Conservation (phyloP, 305 asterid species). For the Coffea humblotiana region DNA sequence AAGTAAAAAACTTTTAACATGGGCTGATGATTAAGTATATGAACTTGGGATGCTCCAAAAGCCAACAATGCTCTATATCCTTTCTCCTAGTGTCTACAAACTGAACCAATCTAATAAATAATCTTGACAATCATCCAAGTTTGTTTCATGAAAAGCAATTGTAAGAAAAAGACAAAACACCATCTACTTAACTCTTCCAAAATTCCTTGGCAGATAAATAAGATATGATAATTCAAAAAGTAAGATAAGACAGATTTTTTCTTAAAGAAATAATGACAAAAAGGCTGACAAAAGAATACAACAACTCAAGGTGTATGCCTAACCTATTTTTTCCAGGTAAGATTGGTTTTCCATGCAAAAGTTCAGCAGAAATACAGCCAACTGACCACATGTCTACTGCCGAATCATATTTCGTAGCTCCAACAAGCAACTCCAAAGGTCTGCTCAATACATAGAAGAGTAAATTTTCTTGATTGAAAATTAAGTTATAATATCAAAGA, state of each 20-base stretch:
- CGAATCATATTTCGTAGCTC: conserved; percentile 96
- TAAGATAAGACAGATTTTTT: too few relatives aligned
- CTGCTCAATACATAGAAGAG: conserved; percentile 33
- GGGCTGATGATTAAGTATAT: not conserved
- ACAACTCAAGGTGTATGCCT: conserved; percentile 21
- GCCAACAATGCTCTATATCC: not conserved
- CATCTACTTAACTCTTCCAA: too few relatives aligned
- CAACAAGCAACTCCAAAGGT: conserved; percentile 96
- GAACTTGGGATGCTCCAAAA: not conserved
- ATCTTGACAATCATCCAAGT: not conserved
- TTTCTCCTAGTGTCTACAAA: not conserved
- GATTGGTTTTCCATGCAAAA: conserved; percentile 81
- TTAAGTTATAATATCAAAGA: not conserved
- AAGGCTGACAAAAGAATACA: not conserved
- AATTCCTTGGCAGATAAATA: too few relatives aligned
- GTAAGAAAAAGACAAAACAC: too few relatives aligned
- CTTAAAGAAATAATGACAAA: too few relatives aligned
- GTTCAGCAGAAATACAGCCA: conserved; percentile 97
- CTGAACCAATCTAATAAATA: not conserved
- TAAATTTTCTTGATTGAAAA: not conserved
- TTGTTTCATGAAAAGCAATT: not conserved
- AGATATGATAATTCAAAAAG: too few relatives aligned
- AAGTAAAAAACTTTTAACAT: not conserved
- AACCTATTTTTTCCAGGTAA: conserved; percentile 89
- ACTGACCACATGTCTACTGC: conserved; percentile 99